phyloP scores from a whole-genome alignment of 257 asterid genomes.

The Galeopsis tetrahit region DNA sequence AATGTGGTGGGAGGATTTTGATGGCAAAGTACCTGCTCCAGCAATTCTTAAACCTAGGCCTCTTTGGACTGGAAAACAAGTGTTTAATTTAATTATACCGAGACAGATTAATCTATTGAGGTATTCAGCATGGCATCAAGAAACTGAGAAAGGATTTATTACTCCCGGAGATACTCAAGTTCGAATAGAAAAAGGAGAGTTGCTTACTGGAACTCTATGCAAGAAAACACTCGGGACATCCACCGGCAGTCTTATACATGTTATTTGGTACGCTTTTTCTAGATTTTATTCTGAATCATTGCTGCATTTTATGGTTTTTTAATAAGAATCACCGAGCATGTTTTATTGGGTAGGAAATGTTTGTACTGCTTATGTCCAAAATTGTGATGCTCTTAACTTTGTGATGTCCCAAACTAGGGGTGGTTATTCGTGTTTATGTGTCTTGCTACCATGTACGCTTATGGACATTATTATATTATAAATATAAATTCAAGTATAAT shows the following conservation, averaged over 20 bases:
- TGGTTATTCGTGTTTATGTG: background rate
- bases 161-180: slow-evolving; percentile 99
- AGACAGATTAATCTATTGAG: slow-evolving; percentile 88
- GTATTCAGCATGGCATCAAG: slow-evolving; percentile 95
- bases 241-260: slow-evolving; percentile 96
- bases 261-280: slow-evolving; percentile 70
- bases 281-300: background rate
- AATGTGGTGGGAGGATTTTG: slow-evolving; percentile 99
- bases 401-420: background rate
- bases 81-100: slow-evolving; percentile 91
- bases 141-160: slow-evolving; percentile 74
- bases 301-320: slow-evolving; percentile 13
- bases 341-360: background rate
- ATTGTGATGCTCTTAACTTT: background rate
- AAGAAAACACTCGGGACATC: slow-evolving; percentile 98
- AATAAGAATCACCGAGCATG: background rate
- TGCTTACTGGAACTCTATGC: slow-evolving; percentile 94
- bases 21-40: slow-evolving; percentile 98
- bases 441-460: background rate
- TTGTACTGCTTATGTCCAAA: background rate
- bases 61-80: slow-evolving; percentile 99
- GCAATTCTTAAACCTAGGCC: slow-evolving; percentile 96
- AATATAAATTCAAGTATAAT: too few species aligned
- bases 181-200: slow-evolving; percentile 93
- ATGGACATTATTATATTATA: background rate